Conservation (phyloP, 2,329 filamentous ascomycete genomes). For the Salinomyces thailandicus region DNA sequence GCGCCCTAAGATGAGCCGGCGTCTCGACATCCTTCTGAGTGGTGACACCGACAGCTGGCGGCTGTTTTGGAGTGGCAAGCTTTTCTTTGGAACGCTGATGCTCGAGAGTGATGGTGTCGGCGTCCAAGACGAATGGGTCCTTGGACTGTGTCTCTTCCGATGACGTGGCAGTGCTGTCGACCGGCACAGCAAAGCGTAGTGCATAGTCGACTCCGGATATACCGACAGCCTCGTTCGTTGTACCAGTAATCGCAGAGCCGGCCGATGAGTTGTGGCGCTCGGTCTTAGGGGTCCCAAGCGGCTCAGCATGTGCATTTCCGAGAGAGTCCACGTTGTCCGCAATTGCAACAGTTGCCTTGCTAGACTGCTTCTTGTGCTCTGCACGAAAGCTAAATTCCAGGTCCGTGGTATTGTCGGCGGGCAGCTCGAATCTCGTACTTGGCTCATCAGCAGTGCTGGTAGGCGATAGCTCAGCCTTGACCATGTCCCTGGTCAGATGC, state of each 20-base stretch:
- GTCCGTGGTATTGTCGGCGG: neutral
- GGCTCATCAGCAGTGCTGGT: slow-evolving; percentile 11
- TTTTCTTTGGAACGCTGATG: slow-evolving; percentile 16
- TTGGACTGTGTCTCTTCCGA: slow-evolving; percentile 23
- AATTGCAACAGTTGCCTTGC: neutral
- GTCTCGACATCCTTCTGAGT: neutral
- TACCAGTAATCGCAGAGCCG: slow-evolving; percentile 11
- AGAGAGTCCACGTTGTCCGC: neutral
- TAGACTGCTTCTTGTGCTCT: slow-evolving; percentile 5
- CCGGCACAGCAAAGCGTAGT: slow-evolving; percentile 22
- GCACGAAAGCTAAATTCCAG: slow-evolving; percentile 1
- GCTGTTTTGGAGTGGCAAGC: slow-evolving; percentile 1
- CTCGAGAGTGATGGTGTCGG: slow-evolving; percentile 25
- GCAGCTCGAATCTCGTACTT: neutral
- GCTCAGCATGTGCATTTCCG: neutral
- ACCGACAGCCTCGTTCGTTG: slow-evolving; percentile 13
- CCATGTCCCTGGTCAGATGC: slow-evolving; percentile 27
- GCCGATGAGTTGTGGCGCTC: slow-evolving; percentile 11
- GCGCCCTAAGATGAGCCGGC: slow-evolving; percentile 3
- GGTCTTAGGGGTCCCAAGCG: slow-evolving; percentile 4
- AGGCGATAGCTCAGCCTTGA: slow-evolving; percentile 25
- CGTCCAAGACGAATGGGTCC: slow-evolving; percentile 24
- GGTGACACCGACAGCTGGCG: too few species aligned
- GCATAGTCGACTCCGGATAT: slow-evolving; percentile 24
- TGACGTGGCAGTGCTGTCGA: slow-evolving; percentile 19